Evolutionary conservation across 2,329 filamentous ascomycete species (phyloP).

Genomic region (Scytalidium sp.): DNA sequence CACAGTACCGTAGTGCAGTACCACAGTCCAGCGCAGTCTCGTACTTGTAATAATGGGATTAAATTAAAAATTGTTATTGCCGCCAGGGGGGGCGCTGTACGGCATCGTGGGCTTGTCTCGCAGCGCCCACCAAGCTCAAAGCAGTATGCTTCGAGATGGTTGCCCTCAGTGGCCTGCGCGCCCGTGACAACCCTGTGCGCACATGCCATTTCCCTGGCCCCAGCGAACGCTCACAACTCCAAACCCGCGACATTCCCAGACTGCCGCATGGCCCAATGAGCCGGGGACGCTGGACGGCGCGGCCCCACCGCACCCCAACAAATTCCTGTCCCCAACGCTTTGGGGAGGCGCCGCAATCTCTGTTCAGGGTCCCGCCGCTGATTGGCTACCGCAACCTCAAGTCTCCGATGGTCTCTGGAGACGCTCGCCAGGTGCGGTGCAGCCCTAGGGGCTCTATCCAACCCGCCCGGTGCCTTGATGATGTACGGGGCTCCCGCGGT

Average conservation of each 20-base stretch:
- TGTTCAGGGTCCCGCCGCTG: not conserved
- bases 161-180: not conserved
- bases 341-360: not conserved
- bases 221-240: too few relatives aligned
- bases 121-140: not conserved
- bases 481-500: not conserved
- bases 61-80: too few relatives aligned
- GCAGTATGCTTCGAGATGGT: not conserved
- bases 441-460: not conserved
- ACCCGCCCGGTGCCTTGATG: not conserved
- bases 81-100: too few relatives aligned
- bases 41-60: too few relatives aligned
- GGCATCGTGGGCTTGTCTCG: too few relatives aligned
- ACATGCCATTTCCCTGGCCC: not conserved
- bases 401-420: not conserved
- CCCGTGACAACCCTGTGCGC: not conserved
- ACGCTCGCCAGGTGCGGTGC: not conserved
- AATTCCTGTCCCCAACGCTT: not conserved
- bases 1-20: too few relatives aligned
- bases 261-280: not conserved
- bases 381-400: not conserved
- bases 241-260: not conserved
- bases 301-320: not conserved
- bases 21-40: too few relatives aligned
- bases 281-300: not conserved